Percentiles rank a stretch among this genome's conserved stretches.
phyloP scores from a whole-genome alignment of 306 rosid species.

The Coriaria nepalensis region DNA sequence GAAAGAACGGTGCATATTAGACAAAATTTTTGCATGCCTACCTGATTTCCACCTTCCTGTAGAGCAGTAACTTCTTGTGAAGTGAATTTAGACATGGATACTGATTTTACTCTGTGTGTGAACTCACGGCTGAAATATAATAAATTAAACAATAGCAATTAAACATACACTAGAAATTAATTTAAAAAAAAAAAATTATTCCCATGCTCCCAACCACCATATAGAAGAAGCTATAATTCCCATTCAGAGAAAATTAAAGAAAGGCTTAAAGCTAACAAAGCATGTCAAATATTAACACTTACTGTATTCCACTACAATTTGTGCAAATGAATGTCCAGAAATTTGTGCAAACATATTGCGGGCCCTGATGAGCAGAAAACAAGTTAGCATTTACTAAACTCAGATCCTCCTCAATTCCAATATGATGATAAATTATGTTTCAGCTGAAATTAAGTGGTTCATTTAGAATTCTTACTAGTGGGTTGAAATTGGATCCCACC shows the following conservation, averaged over 20 bases:
- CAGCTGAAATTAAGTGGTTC: background rate
- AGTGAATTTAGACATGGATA: slow-evolving; percentile 94
- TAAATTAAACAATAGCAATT: slow-evolving; percentile 1
- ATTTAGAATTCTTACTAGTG: too few species aligned
- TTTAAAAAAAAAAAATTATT: slow-evolving; percentile 1
- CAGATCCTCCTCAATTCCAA: too few species aligned
- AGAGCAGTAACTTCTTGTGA: slow-evolving; percentile 90
- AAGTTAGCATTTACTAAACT: slow-evolving; percentile 7
- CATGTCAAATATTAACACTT: slow-evolving; percentile 27
- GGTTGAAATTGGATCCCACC: too few species aligned
- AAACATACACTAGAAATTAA: slow-evolving; percentile 9
- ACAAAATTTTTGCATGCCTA: slow-evolving; percentile 9
- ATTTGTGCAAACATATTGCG: slow-evolving; percentile 94
- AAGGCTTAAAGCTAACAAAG: slow-evolving; percentile 3
- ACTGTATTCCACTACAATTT: slow-evolving; percentile 97
- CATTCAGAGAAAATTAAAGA: slow-evolving; percentile 1
- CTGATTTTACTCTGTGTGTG: slow-evolving; percentile 82
- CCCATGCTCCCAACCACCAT: background rate
- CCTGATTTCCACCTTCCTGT: slow-evolving; percentile 97
- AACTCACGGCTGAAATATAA: slow-evolving; percentile 72
- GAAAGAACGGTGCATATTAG: slow-evolving; percentile 2
- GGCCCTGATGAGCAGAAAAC: slow-evolving; percentile 53
- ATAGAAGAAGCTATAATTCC: too few species aligned
- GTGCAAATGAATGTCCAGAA: slow-evolving; percentile 97
- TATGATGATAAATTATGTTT: background rate